A percentile compares a stretch with the other conserved stretches of the same genome.
Conservation (phyloP, 805 yeast species). For the Ogataea paradorogensis region DNA sequence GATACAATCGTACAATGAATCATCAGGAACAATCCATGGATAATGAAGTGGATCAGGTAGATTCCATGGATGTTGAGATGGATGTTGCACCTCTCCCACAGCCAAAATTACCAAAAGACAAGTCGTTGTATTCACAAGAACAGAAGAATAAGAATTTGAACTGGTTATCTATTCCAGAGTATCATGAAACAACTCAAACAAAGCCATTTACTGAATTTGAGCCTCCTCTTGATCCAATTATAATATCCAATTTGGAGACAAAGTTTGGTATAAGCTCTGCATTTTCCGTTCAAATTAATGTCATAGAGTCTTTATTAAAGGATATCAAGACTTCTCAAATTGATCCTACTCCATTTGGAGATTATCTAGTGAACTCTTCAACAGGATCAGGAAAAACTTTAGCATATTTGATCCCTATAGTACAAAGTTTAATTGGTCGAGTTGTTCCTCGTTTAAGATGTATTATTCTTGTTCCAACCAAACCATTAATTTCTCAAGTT, state of each 20-base stretch:
- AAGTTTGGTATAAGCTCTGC: constrained; percentile 51
- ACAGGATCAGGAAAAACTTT: constrained; percentile 97
- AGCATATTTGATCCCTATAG: constrained; percentile 81
- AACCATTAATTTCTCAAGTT: constrained; percentile 83
- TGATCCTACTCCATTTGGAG: constrained; percentile 61
- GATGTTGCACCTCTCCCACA: constrained; percentile 79
- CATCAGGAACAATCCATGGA: constrained; percentile 21
- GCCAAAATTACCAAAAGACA: constrained; percentile 63
- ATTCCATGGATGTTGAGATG: constrained; percentile 31
- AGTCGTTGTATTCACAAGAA: constrained; percentile 34
- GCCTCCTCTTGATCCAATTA: constrained; percentile 38
- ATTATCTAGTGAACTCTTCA: constrained; percentile 84
- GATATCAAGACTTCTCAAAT: constrained; percentile 39
- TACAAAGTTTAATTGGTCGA: constrained; percentile 62
- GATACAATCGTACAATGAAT: constrained; percentile 47
- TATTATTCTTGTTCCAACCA: constrained; percentile 83
- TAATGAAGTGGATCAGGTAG: constrained; percentile 18
- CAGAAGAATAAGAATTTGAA: constrained; percentile 40
- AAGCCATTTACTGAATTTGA: constrained; percentile 49
- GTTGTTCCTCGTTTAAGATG: constrained; percentile 73
- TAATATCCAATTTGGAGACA: constrained; percentile 44
- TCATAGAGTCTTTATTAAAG: constrained; percentile 50
- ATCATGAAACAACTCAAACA: constrained; percentile 45
- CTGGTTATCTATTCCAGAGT: constrained; percentile 70
- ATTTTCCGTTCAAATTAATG: constrained; percentile 74